phyloP scores from a whole-genome alignment of 257 asterid species.

The Salvia splendens region DNA sequence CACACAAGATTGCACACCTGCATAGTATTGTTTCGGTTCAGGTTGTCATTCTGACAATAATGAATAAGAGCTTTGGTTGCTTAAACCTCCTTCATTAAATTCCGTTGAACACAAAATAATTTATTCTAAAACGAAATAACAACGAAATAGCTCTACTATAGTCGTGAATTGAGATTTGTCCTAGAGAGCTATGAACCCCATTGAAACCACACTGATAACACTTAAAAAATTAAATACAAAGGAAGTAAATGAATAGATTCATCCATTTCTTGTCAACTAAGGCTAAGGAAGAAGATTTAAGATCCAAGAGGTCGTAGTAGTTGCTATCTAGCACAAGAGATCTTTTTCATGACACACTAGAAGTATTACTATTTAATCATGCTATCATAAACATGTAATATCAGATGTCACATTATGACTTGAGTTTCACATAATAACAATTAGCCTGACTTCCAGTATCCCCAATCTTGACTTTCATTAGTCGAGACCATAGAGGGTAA shows the following conservation, averaged over 20 bases:
- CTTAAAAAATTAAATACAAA: background rate
- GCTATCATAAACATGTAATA: too few relatives aligned
- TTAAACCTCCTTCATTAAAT: background rate
- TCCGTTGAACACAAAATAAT: background rate
- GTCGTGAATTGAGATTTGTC: background rate
- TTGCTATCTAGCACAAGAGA: background rate
- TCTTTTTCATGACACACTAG: background rate
- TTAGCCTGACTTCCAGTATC: too few relatives aligned
- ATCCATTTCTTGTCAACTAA: background rate
- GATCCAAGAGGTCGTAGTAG: background rate
- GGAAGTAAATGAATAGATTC: background rate
- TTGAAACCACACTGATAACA: background rate
- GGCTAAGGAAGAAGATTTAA: background rate
- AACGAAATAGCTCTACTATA: background rate
- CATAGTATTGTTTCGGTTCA: constrained; percentile 29
- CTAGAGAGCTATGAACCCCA: background rate
- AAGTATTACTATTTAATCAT: too few relatives aligned
- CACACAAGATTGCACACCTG: constrained; percentile 99
- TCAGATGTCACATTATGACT: too few relatives aligned
- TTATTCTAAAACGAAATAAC: background rate
- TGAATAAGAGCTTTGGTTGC: background rate
- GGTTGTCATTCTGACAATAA: constrained; percentile 6
- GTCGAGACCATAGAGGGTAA: too few relatives aligned
- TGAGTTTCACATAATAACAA: too few relatives aligned
- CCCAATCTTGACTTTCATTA: too few relatives aligned